Evolutionary conservation across 2,329 filamentous ascomycete species (phyloP), one percentile per base, ranked within the genome.

Genomic region (Penicillium thymicola): DNA sequence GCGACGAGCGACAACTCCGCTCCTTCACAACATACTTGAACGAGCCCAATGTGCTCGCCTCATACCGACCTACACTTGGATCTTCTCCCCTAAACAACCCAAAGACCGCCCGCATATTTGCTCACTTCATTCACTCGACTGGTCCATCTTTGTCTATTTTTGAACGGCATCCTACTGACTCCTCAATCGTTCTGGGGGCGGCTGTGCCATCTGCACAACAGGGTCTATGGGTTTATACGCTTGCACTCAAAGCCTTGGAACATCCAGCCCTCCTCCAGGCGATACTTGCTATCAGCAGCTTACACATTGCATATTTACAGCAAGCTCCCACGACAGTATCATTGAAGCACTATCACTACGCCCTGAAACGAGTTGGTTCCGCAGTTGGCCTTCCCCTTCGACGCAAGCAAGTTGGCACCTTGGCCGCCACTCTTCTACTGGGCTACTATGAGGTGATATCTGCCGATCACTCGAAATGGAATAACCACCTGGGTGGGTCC

Each of bases 401-500:
- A 65, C 85, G 92, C 51, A 85, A 87, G 9, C 86, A 91, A 54
- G 84, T 90, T 9, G 86, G 90, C 1, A 97, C 92, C 0, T 78
- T 97, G n/a, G 93, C 92, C 8, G 92, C 92, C 2, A 92, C 90
- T 0, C 79, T 97, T 36, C 78, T 97, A 8, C 81, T 99, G 8
- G 90, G 87, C 0, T 97, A 92, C 71, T 97, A 96, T 67, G 94
- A 97, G 72, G 90, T 97, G 18, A 94, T 93, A 87, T 89, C 89
- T 36, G 93, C 92, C 23, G 93, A 99, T 64, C 93, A 97, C 67
- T 86, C 89, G 54, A 96, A 96, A 72, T 99, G 94, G 94, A 94
- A 90, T 67, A 93, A 89, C 59, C 94, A 97, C 74, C 79, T 97
- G 37, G 85, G 90, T 46, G 94, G 94, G 13, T 90, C 91, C 10